Evolutionary conservation across 202 grass and related monocot species (phyloP).

Genomic region (Hordeum pubiflorum): DNA sequence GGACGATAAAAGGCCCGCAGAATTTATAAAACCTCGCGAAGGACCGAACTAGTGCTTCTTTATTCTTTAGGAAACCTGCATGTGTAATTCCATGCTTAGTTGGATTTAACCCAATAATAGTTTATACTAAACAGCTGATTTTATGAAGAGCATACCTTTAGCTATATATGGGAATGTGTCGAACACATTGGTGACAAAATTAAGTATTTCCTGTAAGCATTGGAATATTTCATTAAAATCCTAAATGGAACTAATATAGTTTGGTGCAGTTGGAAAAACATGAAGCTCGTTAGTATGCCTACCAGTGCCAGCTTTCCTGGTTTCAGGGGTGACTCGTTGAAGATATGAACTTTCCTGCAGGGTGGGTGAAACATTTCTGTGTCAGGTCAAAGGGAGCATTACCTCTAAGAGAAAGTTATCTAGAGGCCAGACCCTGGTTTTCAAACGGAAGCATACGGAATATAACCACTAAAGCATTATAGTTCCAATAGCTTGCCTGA

Average conservation of each 20-base stretch:
- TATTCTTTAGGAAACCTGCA: slow-evolving; percentile 62
- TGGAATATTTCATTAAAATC: slow-evolving; percentile 7
- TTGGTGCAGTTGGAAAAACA: background rate
- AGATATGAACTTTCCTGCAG: slow-evolving; percentile 66
- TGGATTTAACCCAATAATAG: slow-evolving; percentile 7
- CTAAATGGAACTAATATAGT: slow-evolving; percentile 7
- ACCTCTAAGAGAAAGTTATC: background rate
- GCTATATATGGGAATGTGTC: slow-evolving; percentile 53
- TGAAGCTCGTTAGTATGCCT: slow-evolving; percentile 20
- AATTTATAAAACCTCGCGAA: slow-evolving; percentile 35
- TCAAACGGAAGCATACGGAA: background rate
- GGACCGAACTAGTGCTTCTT: slow-evolving; percentile 23
- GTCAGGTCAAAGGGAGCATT: background rate
- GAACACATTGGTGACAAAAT: slow-evolving; percentile 39
- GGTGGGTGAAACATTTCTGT: slow-evolving; percentile 19
- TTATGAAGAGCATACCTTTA: slow-evolving; percentile 33
- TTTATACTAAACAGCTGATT: background rate
- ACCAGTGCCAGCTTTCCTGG: slow-evolving; percentile 53
- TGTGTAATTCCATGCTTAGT: slow-evolving; percentile 12
- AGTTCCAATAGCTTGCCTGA: background rate
- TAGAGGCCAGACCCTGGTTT: background rate
- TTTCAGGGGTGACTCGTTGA: slow-evolving; percentile 63
- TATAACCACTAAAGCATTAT: background rate
- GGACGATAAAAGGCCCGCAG: slow-evolving; percentile 39
- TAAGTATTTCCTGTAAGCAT: slow-evolving; percentile 70